Evolutionary conservation across 345 rosid genomes (phyloP).

Genomic region (Turritis glabra): DNA sequence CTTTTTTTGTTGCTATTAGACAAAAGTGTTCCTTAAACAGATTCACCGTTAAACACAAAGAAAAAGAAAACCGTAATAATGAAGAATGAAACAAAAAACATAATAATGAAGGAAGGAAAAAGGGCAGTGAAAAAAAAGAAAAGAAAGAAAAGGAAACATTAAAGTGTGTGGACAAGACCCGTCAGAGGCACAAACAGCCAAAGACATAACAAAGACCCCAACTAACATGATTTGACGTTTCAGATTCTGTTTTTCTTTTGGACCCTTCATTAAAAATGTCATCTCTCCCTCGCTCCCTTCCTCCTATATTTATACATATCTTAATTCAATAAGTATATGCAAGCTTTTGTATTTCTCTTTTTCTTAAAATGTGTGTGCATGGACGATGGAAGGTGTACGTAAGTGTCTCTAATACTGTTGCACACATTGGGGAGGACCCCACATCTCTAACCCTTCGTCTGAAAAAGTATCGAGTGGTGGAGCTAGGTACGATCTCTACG

Average conservation of each 20-base stretch:
- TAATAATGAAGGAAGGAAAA: constrained; percentile 14
- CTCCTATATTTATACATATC: neutral
- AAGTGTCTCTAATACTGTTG: constrained; percentile 36
- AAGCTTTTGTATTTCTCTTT: neutral
- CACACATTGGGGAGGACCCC: constrained; percentile 5
- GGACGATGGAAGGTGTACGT: constrained; percentile 39
- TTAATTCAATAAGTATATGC: neutral
- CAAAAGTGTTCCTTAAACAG: neutral
- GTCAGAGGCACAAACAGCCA: constrained; percentile 39
- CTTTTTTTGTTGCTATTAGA: neutral
- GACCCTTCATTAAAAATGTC: constrained; percentile 26
- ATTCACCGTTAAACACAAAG: neutral
- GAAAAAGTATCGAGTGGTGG: neutral
- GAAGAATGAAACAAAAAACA: neutral
- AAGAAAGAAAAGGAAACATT: constrained; percentile 25
- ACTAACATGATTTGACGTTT: constrained; percentile 88
- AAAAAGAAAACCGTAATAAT: constrained; percentile 12
- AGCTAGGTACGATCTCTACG: neutral
- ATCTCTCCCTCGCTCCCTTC: neutral
- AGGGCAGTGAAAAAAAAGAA: neutral
- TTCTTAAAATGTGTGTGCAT: constrained; percentile 24
- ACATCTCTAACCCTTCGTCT: constrained; percentile 24
- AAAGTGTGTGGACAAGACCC: constrained; percentile 50
- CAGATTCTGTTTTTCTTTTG: constrained; percentile 74
- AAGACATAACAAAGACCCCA: constrained; percentile 60